These are phyloP conservation scores for Ophiocordyceps robertsii DNA, from an alignment of 2,329 filamentous ascomycete genomes.

Conservation along the genomic window DNA sequence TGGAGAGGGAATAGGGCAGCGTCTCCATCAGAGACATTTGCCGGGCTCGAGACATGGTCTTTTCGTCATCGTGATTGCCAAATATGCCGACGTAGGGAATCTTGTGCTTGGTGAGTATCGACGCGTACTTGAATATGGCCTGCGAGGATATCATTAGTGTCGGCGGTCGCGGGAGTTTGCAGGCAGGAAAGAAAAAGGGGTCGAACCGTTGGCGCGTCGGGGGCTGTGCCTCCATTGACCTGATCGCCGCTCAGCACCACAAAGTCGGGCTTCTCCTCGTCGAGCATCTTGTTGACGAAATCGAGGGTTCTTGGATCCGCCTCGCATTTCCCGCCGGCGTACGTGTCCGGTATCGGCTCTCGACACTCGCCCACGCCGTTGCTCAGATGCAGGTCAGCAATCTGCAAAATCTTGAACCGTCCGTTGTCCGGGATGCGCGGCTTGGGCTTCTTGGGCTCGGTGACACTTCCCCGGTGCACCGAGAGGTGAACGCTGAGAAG, in stretches of 20 bases:
- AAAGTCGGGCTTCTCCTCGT: slow-evolving; percentile 87
- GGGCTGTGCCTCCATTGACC: slow-evolving; percentile 85
- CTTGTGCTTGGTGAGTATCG: slow-evolving; percentile 70
- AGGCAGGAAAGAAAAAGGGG: neutral
- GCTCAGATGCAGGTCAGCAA: slow-evolving; percentile 87
- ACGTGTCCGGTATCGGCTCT: slow-evolving; percentile 65
- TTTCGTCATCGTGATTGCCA: slow-evolving; percentile 95
- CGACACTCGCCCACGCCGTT: slow-evolving; percentile 79
- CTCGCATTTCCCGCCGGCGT: slow-evolving; percentile 68
- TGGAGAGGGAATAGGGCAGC: slow-evolving; percentile 80
- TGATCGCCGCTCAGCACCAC: slow-evolving; percentile 90
- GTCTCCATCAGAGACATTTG: slow-evolving; percentile 81
- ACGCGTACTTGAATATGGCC: slow-evolving; percentile 88
- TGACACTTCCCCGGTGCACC: slow-evolving; percentile 57
- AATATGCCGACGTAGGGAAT: slow-evolving; percentile 92
- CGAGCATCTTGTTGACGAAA: slow-evolving; percentile 70
- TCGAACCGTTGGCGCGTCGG: slow-evolving; percentile 72
- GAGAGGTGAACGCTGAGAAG: slow-evolving; percentile 62
- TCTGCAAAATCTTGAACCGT: slow-evolving; percentile 93
- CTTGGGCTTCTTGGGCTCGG: slow-evolving; percentile 52
- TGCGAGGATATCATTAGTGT: slow-evolving; percentile 16
- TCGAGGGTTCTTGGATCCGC: slow-evolving; percentile 86
- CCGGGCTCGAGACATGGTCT: slow-evolving; percentile 57
- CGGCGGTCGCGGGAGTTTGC: neutral
- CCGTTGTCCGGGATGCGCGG: slow-evolving; percentile 77